Conservation (phyloP, 352 stramenopile genomes). For the Globisporangium cederbergense region DNA sequence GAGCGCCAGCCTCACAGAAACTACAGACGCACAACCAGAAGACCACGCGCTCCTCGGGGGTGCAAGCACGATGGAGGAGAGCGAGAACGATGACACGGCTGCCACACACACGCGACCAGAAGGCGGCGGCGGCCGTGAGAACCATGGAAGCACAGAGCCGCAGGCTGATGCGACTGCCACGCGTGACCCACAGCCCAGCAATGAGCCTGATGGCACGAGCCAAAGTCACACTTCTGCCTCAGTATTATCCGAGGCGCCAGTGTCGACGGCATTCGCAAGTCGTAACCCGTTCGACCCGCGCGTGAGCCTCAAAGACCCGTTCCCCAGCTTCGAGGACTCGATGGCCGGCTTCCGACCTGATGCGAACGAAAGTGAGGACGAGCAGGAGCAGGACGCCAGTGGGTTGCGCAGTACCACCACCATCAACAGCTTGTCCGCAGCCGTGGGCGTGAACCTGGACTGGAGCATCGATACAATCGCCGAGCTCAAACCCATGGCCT, state of each 20-base stretch:
- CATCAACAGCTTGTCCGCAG: not conserved
- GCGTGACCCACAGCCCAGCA: not conserved
- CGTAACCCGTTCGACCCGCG: conserved; percentile 44
- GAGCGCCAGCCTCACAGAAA: too few species aligned
- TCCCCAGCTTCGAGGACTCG: conserved; percentile 43
- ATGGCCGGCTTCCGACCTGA: conserved; percentile 23
- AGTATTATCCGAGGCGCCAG: not conserved
- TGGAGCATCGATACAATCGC: conserved; percentile 74
- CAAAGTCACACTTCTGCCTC: not conserved
- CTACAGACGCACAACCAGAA: too few species aligned
- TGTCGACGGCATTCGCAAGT: not conserved
- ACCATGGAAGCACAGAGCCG: not conserved
- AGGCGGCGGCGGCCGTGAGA: not conserved
- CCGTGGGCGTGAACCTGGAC: conserved; percentile 25
- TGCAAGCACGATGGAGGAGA: not conserved
- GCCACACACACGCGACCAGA: not conserved
- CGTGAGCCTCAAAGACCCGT: conserved; percentile 36
- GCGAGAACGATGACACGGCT: not conserved
- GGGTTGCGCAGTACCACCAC: not conserved
- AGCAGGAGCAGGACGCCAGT: conserved; percentile 6
- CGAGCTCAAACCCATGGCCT: conserved; percentile 45
- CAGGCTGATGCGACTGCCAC: not conserved
- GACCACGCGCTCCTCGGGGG: too few species aligned
- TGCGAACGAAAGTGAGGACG: not conserved
- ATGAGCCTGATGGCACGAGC: not conserved